These are phyloP conservation scores for Ganoderma sp. DNA, from an alignment of 1,284 basidiomycete species.

Conservation along the genomic window DNA sequence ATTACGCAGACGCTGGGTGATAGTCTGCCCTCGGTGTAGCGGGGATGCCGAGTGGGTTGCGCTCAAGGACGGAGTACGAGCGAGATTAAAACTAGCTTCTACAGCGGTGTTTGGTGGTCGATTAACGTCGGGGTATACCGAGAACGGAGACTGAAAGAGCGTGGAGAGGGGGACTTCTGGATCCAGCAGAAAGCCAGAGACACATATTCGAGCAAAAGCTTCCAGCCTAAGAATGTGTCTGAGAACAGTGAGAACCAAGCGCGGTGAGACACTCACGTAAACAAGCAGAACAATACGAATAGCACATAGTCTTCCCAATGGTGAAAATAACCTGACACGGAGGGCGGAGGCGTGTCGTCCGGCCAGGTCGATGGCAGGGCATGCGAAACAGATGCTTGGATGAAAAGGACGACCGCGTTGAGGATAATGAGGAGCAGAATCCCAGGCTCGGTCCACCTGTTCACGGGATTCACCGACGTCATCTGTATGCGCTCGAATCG, in stretches of 20 bases:
- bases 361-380: conserved; percentile 50
- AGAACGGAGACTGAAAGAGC: conserved; percentile 56
- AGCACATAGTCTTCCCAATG: conserved; percentile 88
- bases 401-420: conserved; percentile 83
- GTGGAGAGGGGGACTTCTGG: conserved; percentile 72
- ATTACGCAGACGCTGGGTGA: conserved; percentile 43
- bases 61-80: conserved; percentile 43
- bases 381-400: conserved; percentile 72
- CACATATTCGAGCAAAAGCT: conserved; percentile 86
- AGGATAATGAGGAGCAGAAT: conserved; percentile 86
- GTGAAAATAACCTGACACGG: conserved; percentile 77
- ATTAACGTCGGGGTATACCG: conserved; percentile 41
- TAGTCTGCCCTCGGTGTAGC: conserved; percentile 30
- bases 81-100: conserved; percentile 33
- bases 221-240: conserved; percentile 64
- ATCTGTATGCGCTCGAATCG: background rate
- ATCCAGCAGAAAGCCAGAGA: conserved; percentile 91
- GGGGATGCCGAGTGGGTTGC: conserved; percentile 45
- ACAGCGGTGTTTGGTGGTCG: conserved; percentile 40
- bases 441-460: conserved; percentile 85
- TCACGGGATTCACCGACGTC: conserved; percentile 1
- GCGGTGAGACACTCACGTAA: conserved; percentile 69
- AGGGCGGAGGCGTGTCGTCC: conserved; percentile 51
- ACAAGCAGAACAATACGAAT: conserved; percentile 83
- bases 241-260: conserved; percentile 5